phyloP scores from a whole-genome alignment of 2,329 filamentous ascomycete genomes.

The Colletotrichum sp. region DNA sequence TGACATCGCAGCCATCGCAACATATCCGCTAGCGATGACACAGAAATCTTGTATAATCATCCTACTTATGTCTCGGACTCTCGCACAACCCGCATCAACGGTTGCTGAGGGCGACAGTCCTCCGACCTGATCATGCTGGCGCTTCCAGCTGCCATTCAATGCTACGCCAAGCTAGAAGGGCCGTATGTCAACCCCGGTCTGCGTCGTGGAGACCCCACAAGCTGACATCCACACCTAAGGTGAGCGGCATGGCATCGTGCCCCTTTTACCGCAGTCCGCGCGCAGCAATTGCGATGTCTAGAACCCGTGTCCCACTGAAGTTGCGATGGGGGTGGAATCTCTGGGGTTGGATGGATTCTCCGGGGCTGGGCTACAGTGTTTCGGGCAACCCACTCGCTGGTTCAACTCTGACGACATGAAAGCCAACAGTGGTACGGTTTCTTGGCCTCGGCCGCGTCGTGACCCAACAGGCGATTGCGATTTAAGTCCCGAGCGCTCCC shows the following conservation, averaged over 20 bases:
- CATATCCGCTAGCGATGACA: not conserved
- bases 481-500: not conserved
- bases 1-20: not conserved
- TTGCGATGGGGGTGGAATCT: not conserved
- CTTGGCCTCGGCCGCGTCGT: not conserved
- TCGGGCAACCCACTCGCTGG: not conserved
- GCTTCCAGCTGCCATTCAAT: conserved; percentile 1
- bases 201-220: not conserved
- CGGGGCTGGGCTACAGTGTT: not conserved
- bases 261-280: not conserved
- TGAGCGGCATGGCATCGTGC: not conserved
- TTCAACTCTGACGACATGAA: conserved; percentile 2
- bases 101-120: not conserved
- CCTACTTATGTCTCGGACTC: fast-evolving
- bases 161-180: not conserved
- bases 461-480: not conserved
- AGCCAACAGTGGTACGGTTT: not conserved
- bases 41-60: fast-evolving
- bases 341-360: not conserved
- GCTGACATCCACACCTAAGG: not conserved
- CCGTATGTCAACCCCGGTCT: not conserved
- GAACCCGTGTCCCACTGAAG: not conserved
- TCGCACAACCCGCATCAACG: not conserved
- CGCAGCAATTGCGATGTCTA: not conserved
- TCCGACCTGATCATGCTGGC: not conserved